These are phyloP conservation scores for Botrytis fabae DNA, from an alignment of 2,329 filamentous ascomycete genomes.

Conservation along the genomic window DNA sequence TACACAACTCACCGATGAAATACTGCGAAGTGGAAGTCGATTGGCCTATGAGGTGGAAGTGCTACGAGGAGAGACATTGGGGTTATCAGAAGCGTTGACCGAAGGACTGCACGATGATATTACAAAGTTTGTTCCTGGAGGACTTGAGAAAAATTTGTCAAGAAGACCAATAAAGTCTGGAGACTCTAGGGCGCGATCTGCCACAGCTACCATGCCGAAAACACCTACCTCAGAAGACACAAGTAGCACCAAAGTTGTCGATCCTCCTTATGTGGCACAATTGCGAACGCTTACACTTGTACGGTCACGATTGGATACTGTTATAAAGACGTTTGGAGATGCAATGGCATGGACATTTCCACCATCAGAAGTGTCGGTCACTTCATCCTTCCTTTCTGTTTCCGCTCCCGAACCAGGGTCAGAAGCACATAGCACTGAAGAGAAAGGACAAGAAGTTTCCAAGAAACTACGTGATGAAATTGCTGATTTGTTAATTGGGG, in stretches of 20 bases:
- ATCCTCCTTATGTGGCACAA: conserved; percentile 71
- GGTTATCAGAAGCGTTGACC: conserved; percentile 75
- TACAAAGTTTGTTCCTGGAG: conserved; percentile 64
- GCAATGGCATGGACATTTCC: conserved; percentile 95
- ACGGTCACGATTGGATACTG: conserved; percentile 78
- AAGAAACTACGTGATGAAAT: conserved; percentile 72
- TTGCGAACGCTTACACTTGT: conserved; percentile 82
- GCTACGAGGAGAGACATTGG: conserved; percentile 79
- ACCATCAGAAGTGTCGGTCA: conserved; percentile 80
- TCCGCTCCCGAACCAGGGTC: conserved; percentile 76
- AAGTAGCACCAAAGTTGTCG: conserved; percentile 37
- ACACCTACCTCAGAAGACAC: conserved; percentile 34
- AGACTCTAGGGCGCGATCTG: conserved; percentile 36
- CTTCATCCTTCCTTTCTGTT: conserved; percentile 85
- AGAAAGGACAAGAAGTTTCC: conserved; percentile 82
- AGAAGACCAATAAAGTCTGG: conserved; percentile 31
- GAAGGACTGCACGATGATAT: conserved; percentile 73
- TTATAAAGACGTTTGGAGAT: conserved; percentile 89
- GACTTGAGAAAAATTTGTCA: conserved; percentile 37
- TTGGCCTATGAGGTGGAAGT: conserved; percentile 95
- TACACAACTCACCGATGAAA: conserved; percentile 91
- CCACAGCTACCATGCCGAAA: conserved; percentile 35
- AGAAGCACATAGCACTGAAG: conserved; percentile 70
- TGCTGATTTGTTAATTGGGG: conserved; percentile 59
- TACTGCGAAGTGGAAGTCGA: conserved; percentile 81